phyloP scores from a whole-genome alignment of 2,329 filamentous ascomycete species.

The Daldinia eschscholtzii region DNA sequence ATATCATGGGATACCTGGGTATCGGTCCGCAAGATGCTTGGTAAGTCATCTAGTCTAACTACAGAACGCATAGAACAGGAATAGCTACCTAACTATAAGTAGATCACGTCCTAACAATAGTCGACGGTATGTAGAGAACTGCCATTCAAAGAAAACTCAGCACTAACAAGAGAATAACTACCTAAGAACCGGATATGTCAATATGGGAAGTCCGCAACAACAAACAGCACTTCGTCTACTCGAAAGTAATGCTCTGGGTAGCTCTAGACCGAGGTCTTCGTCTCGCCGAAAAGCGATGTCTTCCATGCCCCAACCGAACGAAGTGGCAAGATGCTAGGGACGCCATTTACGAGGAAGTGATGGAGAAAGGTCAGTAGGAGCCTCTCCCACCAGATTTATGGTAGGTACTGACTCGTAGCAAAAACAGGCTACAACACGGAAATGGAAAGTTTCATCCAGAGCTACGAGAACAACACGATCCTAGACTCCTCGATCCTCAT shows the following conservation, averaged over 20 bases:
- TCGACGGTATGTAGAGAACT: conserved; percentile 60
- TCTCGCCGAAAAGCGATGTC: conserved; percentile 78
- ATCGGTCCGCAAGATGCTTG: conserved; percentile 74
- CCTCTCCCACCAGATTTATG: background rate
- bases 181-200: conserved; percentile 78
- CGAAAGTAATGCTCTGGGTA: conserved; percentile 88
- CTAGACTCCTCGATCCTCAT: conserved; percentile 82
- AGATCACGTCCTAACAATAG: conserved; percentile 78
- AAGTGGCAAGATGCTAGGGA: conserved; percentile 77
- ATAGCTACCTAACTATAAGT: conserved; percentile 34
- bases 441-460: conserved; percentile 78
- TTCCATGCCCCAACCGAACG: conserved; percentile 77
- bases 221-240: conserved; percentile 83
- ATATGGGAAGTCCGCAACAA: conserved; percentile 85
- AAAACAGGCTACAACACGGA: conserved; percentile 75
- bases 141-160: no score
- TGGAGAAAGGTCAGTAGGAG: conserved; percentile 71
- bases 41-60: conserved; percentile 50
- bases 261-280: conserved; percentile 81
- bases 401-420: conserved; percentile 10
- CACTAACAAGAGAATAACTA: conserved; percentile 33
- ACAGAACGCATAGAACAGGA: background rate
- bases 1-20: conserved; percentile 83
- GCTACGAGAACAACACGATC: conserved; percentile 77
- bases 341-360: conserved; percentile 78